These are phyloP conservation scores for Penicillium sclerotigenum DNA, from an alignment of 2,329 filamentous ascomycete genomes.

Conservation along the genomic window DNA sequence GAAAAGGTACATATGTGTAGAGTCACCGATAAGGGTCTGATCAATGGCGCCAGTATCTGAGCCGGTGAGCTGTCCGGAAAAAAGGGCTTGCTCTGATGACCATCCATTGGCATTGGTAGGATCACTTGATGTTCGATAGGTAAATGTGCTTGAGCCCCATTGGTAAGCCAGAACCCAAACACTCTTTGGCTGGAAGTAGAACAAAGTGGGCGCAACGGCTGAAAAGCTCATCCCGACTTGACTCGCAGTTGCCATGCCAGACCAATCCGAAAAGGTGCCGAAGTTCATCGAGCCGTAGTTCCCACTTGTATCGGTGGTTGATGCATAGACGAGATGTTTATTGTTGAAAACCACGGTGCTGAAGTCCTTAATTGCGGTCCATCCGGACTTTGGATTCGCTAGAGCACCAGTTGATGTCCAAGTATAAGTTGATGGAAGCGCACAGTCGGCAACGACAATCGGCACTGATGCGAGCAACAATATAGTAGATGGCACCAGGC, in stretches of 20 bases:
- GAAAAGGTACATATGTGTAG: constrained; percentile 63
- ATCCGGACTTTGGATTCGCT: constrained; percentile 53
- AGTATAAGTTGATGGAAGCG: constrained; percentile 54
- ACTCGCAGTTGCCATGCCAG: constrained; percentile 48
- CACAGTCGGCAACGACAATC: neutral
- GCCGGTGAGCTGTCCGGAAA: constrained; percentile 52
- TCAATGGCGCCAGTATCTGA: constrained; percentile 58
- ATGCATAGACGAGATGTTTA: constrained; percentile 60
- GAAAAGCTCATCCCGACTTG: constrained; percentile 51
- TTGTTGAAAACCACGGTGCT: constrained; percentile 55
- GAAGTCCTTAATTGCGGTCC: constrained; percentile 63
- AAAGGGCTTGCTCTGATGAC: constrained; percentile 54
- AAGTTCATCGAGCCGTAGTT: constrained; percentile 61
- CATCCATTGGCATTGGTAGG: constrained; percentile 58
- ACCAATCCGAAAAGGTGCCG: constrained; percentile 53
- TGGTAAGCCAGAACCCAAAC: constrained; percentile 66
- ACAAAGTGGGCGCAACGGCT: constrained; percentile 60
- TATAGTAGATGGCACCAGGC: neutral
- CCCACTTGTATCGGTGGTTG: constrained; percentile 44
- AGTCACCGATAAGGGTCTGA: constrained; percentile 62
- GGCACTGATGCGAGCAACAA: neutral
- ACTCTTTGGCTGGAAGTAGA: constrained; percentile 60
- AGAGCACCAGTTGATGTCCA: constrained; percentile 56
- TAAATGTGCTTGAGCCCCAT: constrained; percentile 60
- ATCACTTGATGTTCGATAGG: constrained; percentile 58